Conservation (phyloP, 768 basidiomycete genomes). For the Lenzites betulinus region DNA sequence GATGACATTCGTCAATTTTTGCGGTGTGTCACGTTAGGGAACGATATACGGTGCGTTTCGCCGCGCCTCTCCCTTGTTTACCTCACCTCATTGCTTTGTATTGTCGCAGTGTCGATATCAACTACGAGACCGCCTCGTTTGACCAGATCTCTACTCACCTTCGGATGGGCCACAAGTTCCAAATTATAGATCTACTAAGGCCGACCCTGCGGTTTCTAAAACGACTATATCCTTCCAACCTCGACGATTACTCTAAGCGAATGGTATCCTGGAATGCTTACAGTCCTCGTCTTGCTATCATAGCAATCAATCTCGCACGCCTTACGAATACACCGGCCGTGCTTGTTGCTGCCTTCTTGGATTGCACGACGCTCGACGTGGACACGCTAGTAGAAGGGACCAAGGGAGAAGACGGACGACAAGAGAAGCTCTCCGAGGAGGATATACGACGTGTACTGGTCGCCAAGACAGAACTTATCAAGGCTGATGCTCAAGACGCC, state of each 20-base stretch:
- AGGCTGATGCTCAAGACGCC: background rate
- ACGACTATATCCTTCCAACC: background rate
- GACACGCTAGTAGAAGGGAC: background rate
- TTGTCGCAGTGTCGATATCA: too few relatives aligned
- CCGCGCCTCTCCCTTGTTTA: background rate
- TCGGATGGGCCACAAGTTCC: too few relatives aligned
- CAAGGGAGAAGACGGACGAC: background rate
- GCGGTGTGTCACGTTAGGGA: conserved; percentile 13
- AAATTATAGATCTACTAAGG: too few relatives aligned
- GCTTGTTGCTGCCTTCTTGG: background rate
- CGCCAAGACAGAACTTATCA: background rate
- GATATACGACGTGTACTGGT: background rate
- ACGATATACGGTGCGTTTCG: background rate
- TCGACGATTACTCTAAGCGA: background rate
- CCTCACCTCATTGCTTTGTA: background rate
- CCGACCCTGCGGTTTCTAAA: background rate
- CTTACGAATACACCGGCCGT: background rate
- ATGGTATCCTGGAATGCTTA: background rate
- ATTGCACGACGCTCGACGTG: background rate
- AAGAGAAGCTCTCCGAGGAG: background rate
- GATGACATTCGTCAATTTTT: conserved; percentile 5
- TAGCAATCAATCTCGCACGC: background rate
- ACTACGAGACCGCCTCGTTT: background rate
- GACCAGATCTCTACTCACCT: background rate
- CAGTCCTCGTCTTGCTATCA: background rate